Percentiles rank a stretch among this genome's conserved stretches.
These are phyloP conservation scores for Puccinellia tenuiflora DNA, from an alignment of 176 grass and related monocot species.

Conservation along the genomic window DNA sequence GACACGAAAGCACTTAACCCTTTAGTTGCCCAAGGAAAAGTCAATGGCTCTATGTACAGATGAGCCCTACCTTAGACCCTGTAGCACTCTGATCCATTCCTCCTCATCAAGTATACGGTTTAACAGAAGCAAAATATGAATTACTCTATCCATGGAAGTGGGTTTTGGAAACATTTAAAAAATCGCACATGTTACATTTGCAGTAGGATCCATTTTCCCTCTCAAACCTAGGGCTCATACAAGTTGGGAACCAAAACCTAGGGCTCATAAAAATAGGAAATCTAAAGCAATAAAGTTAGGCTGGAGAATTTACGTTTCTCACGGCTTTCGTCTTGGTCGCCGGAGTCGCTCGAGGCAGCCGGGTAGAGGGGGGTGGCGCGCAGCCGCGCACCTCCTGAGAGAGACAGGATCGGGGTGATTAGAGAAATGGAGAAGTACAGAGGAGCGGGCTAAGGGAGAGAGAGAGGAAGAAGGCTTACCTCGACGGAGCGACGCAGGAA, in stretches of 20 bases:
- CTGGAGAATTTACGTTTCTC: neutral
- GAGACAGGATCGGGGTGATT: neutral
- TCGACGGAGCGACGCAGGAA: neutral
- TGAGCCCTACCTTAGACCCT: neutral
- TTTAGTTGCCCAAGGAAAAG: neutral
- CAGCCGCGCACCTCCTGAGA: neutral
- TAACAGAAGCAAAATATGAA: neutral
- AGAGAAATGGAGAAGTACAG: neutral
- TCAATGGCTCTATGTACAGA: neutral
- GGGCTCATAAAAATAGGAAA: neutral
- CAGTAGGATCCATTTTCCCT: neutral
- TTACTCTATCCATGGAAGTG: neutral
- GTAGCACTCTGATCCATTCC: neutral
- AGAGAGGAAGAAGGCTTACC: neutral
- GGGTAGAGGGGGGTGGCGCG: neutral
- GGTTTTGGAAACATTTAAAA: neutral
- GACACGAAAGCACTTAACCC: neutral
- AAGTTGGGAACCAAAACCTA: neutral
- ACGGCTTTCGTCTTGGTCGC: neutral
- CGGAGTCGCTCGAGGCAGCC: neutral
- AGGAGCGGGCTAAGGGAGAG: neutral
- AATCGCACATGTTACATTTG: neutral
- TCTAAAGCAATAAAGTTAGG: neutral
- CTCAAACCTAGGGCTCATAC: neutral
- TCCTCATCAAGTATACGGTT: neutral